A percentile compares a stretch with the other conserved stretches of the same genome.
Conservation (phyloP, 2,329 filamentous ascomycete genomes). For the Phaeosphaeriaceae sp. region DNA sequence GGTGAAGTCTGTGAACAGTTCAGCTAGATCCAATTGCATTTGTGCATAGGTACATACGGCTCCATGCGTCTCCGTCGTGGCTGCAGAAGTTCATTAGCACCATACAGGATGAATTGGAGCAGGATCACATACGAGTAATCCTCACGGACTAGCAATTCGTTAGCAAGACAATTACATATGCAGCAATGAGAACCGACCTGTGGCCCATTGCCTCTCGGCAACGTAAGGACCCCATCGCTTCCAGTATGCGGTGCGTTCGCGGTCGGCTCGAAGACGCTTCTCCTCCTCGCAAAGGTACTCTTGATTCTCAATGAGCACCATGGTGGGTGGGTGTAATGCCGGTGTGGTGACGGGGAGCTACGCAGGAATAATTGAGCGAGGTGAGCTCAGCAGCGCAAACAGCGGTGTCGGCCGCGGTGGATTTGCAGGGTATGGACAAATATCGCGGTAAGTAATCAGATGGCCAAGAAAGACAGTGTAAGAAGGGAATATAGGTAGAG, state of each 20-base stretch:
- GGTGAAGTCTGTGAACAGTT: slow-evolving; percentile 74
- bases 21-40: slow-evolving; percentile 24
- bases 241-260: slow-evolving; percentile 87
- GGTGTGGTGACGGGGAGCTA: slow-evolving; percentile 9
- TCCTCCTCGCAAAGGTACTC: slow-evolving; percentile 91
- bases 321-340: slow-evolving; percentile 49
- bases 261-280: slow-evolving; percentile 85
- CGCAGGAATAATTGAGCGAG: slow-evolving; percentile 11
- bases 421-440: slow-evolving; percentile 25
- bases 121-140: slow-evolving; percentile 75
- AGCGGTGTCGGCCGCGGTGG: slow-evolving; percentile 27
- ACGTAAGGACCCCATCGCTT: slow-evolving; percentile 98
- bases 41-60: slow-evolving; percentile 67
- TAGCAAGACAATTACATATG: slow-evolving; percentile 25
- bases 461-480: slow-evolving; percentile 14
- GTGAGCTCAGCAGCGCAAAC: slow-evolving; percentile 22
- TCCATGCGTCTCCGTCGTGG: slow-evolving; percentile 91
- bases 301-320: slow-evolving; percentile 90
- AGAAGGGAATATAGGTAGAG: slow-evolving; percentile 1
- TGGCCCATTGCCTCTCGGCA: slow-evolving; percentile 94
- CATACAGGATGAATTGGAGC: slow-evolving; percentile 8
- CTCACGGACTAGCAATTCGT: slow-evolving; percentile 72
- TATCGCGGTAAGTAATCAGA: slow-evolving; percentile 21
- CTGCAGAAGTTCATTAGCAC: slow-evolving; percentile 52
- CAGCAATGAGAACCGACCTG: slow-evolving; percentile 63